phyloP scores from a whole-genome alignment of 2,329 filamentous ascomycete species.

The Paecilomyces formosus region DNA sequence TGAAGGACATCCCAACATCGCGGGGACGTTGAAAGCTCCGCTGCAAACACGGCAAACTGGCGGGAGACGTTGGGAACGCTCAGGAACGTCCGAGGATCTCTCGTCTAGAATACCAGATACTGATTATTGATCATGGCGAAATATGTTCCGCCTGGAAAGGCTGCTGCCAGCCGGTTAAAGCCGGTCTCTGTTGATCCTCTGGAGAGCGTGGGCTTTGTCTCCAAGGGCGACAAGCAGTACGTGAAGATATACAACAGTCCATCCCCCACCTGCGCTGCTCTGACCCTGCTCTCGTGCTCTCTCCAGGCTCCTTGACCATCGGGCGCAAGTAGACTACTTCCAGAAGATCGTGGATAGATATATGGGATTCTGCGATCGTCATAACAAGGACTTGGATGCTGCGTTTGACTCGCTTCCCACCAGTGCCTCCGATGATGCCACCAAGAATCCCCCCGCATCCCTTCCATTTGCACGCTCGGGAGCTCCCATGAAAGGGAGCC shows the following conservation, averaged over 20 bases:
- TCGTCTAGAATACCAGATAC: neutral
- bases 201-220: constrained; percentile 75
- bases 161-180: constrained; percentile 49
- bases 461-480: constrained; percentile 7
- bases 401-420: constrained; percentile 61
- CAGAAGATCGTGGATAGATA: constrained; percentile 81
- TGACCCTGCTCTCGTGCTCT: constrained; percentile 4
- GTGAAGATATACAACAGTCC: constrained; percentile 1
- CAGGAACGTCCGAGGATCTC: neutral
- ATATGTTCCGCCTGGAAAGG: constrained; percentile 14
- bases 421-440: constrained; percentile 30
- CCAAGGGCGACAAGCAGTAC: constrained; percentile 83
- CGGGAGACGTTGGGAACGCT: constrained; percentile 4
- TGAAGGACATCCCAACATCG: neutral
- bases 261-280: constrained; percentile 4
- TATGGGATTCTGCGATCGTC: constrained; percentile 76
- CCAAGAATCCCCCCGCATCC: constrained; percentile 31
- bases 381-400: constrained; percentile 64
- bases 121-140: constrained; percentile 11
- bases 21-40: neutral
- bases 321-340: constrained; percentile 79
- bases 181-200: constrained; percentile 68
- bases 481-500: constrained; percentile 9
- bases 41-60: constrained; percentile 20
- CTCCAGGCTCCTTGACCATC: constrained; percentile 61